phyloP scores from a whole-genome alignment of 345 rosid species.

The Camelina laxa region DNA sequence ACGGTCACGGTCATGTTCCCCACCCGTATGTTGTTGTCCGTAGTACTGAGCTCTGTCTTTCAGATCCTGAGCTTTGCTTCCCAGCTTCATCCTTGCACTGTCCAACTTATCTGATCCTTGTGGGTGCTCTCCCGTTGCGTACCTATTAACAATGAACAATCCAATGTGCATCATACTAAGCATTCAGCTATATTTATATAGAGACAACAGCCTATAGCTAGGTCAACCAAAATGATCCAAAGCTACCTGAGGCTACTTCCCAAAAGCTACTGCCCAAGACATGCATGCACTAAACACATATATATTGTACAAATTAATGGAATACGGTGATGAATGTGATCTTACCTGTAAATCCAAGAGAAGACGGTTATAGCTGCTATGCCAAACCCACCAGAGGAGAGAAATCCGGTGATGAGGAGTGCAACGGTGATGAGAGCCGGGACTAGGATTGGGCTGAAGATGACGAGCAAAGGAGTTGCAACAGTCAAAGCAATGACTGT shows the following conservation, averaged over 20 bases:
- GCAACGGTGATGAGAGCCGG: slow-evolving; percentile 66
- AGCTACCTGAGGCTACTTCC: too few species aligned
- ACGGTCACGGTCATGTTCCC: slow-evolving; percentile 43
- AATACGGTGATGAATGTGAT: neutral
- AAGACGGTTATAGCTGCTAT: slow-evolving; percentile 72
- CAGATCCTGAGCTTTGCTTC: slow-evolving; percentile 71
- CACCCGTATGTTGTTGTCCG: slow-evolving; percentile 55
- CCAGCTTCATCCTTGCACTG: slow-evolving; percentile 67
- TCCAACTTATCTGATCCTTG: slow-evolving; percentile 71
- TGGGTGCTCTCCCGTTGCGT: slow-evolving; percentile 74
- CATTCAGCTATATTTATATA: neutral
- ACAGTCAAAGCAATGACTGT: slow-evolving; percentile 78
- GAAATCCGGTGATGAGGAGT: slow-evolving; percentile 63
- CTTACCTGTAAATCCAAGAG: slow-evolving; percentile 82
- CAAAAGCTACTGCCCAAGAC: neutral
- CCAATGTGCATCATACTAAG: neutral
- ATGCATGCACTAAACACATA: neutral
- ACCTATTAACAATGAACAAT: slow-evolving; percentile 45
- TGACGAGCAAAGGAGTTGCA: slow-evolving; percentile 83
- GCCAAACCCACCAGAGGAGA: slow-evolving; percentile 83
- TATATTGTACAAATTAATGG: neutral
- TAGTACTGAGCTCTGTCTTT: slow-evolving; percentile 74
- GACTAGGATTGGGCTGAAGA: slow-evolving; percentile 85
- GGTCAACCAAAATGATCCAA: neutral
- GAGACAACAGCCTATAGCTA: neutral